phyloP scores from a whole-genome alignment of 257 asterid species.

The Solanum pimpinellifolium region DNA sequence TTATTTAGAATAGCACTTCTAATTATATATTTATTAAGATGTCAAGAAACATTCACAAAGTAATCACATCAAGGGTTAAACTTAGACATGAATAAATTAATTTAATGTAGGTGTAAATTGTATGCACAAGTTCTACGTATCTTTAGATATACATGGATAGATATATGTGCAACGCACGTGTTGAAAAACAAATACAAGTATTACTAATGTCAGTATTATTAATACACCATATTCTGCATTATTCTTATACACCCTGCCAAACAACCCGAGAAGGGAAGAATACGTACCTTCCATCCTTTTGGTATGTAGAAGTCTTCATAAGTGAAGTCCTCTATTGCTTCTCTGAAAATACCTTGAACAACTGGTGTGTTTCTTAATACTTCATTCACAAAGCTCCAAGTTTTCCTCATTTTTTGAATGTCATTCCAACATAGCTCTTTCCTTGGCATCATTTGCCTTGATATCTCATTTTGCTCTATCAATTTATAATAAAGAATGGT shows the following conservation, averaged over 20 bases:
- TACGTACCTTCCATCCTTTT: slow-evolving; percentile 3
- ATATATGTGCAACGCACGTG: not conserved
- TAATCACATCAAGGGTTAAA: not conserved
- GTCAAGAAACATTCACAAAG: not conserved
- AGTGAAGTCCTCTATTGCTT: not conserved
- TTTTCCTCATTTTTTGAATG: not conserved
- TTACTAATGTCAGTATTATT: not conserved
- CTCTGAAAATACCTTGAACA: not conserved
- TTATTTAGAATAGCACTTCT: not conserved
- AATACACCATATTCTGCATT: not conserved
- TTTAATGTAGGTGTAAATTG: not conserved
- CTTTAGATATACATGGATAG: not conserved
- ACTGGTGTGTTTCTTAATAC: not conserved
- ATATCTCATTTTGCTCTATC: not conserved
- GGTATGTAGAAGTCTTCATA: not conserved
- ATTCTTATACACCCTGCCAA: not conserved
- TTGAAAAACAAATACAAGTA: no score
- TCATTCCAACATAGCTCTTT: not conserved
- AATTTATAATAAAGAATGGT: not conserved
- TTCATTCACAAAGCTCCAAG: not conserved
- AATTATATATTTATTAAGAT: not conserved
- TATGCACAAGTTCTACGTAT: not conserved
- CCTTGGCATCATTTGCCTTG: not conserved
- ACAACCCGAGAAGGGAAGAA: not conserved
- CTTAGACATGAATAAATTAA: not conserved